Evolutionary conservation across 208 protist genomes (phyloP).

Genomic region (Trypanosoma lewisi): DNA sequence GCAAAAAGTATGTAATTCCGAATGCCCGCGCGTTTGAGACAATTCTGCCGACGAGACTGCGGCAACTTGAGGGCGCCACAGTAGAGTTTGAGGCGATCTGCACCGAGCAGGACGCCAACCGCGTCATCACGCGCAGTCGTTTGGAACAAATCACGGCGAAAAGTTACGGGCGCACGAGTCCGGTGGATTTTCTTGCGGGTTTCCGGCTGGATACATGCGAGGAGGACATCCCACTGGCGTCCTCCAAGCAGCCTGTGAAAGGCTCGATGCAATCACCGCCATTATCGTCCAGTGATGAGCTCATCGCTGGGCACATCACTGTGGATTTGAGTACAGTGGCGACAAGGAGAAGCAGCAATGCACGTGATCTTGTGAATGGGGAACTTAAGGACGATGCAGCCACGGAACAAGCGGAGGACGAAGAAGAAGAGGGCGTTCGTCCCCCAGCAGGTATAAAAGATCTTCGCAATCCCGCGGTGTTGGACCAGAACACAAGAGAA

Average conservation of each 20-base stretch:
- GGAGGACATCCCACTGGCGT: neutral
- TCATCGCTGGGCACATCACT: constrained; percentile 55
- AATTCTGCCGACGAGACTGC: constrained; percentile 70
- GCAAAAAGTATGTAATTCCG: constrained; percentile 52
- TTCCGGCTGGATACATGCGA: constrained; percentile 11
- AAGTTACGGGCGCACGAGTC: constrained; percentile 57
- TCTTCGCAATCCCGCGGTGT: constrained; percentile 66
- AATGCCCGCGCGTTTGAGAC: constrained; percentile 86
- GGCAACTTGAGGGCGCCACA: constrained; percentile 52
- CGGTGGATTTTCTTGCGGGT: constrained; percentile 58
- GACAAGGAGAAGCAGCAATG: neutral
- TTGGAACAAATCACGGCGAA: constrained; percentile 54
- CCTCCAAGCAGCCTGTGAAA: neutral
- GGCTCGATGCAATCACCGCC: neutral
- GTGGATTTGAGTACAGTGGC: constrained; percentile 63
- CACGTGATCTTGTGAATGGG: neutral
- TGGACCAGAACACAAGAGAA: constrained; percentile 62
- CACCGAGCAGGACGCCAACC: constrained; percentile 33
- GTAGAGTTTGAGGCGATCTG: constrained; percentile 53
- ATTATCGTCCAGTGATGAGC: constrained; percentile 9
- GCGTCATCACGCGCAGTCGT: constrained; percentile 72
- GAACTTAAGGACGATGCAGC: neutral
- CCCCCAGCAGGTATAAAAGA: constrained; percentile 75
- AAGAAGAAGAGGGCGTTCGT: constrained; percentile 21
- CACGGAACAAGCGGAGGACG: neutral